These are phyloP conservation scores for Wickerhamomyces chambardii DNA, from an alignment of 805 yeast species.

Conservation along the genomic window DNA sequence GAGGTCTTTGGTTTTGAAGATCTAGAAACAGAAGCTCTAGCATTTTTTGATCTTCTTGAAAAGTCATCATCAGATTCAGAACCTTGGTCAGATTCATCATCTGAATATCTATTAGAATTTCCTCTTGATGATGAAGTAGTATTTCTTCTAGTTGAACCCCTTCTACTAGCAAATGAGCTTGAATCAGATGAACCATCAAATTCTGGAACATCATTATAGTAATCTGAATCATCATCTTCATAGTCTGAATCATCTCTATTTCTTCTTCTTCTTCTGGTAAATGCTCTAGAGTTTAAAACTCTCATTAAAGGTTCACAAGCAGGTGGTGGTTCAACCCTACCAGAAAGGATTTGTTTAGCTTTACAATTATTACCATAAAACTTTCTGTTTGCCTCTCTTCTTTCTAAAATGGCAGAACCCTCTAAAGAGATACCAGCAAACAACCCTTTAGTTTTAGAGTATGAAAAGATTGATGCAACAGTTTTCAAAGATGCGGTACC, in stretches of 20 bases:
- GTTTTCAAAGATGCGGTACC: conserved; percentile 85
- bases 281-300: conserved; percentile 79
- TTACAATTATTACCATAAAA: conserved; percentile 87
- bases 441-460: conserved; percentile 92
- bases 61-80: conserved; percentile 21
- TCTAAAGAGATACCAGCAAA: conserved; percentile 97
- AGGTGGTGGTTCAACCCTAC: conserved; percentile 89
- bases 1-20: conserved; percentile 14
- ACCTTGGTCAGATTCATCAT: conserved; percentile 12
- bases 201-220: conserved; percentile 55
- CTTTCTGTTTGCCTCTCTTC: conserved; percentile 94
- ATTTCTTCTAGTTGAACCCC: conserved; percentile 14
- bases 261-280: conserved; percentile 42
- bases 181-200: conserved; percentile 13
- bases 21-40: conserved; percentile 10
- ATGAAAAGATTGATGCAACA: conserved; percentile 87
- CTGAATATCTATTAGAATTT: conserved; percentile 13
- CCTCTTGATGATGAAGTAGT: conserved; percentile 11
- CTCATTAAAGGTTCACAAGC: conserved; percentile 83
- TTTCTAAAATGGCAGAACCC: conserved; percentile 93
- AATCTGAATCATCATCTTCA: conserved; percentile 52
- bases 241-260: no score
- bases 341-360: conserved; percentile 77
- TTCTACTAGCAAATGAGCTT: conserved; percentile 24
- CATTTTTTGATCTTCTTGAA: conserved; percentile 20